Percentiles rank a stretch among this genome's conserved stretches.
Evolutionary conservation across 352 stramenopile genomes (phyloP).

Genomic region (Phytophthora tubulina): DNA sequence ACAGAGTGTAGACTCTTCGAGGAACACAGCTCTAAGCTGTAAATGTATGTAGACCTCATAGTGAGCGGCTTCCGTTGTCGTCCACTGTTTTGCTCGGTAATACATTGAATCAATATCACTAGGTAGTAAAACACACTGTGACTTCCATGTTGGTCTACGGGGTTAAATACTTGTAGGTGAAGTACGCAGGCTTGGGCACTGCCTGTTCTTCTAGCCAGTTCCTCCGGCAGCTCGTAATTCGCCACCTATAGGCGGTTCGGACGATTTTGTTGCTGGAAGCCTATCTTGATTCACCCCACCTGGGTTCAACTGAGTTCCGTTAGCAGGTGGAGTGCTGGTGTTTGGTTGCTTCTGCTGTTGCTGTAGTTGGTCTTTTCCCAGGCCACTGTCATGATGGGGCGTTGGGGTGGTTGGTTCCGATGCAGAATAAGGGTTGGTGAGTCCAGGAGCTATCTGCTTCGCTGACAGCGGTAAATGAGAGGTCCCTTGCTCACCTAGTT

Average conservation of each 20-base stretch:
- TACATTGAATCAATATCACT: conserved; percentile 29
- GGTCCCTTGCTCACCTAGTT: not conserved
- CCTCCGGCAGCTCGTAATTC: conserved; percentile 1
- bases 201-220: not conserved
- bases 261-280: conserved; percentile 5
- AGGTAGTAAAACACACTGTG: conserved; percentile 7
- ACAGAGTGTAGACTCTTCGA: conserved; percentile 26
- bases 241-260: conserved; percentile 2
- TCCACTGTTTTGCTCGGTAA: conserved; percentile 35
- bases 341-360: conserved; percentile 11
- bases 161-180: conserved; percentile 35
- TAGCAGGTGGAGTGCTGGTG: not conserved
- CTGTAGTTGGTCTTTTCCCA: conserved; percentile 1
- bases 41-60: conserved; percentile 29
- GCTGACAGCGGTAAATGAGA: not conserved
- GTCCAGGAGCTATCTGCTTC: conserved; percentile 8
- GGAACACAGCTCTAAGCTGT: conserved; percentile 22
- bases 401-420: not conserved
- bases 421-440: conserved; percentile 3
- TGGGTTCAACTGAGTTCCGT: not conserved
- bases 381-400: not conserved
- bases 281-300: not conserved
- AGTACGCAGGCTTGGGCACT: not conserved
- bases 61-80: conserved; percentile 1
- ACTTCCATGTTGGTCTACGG: conserved; percentile 4